Percentiles rank a stretch among this genome's conserved stretches.
Conservation (phyloP, 1,139 yeast species). For the Kluyveromyces sp. region DNA sequence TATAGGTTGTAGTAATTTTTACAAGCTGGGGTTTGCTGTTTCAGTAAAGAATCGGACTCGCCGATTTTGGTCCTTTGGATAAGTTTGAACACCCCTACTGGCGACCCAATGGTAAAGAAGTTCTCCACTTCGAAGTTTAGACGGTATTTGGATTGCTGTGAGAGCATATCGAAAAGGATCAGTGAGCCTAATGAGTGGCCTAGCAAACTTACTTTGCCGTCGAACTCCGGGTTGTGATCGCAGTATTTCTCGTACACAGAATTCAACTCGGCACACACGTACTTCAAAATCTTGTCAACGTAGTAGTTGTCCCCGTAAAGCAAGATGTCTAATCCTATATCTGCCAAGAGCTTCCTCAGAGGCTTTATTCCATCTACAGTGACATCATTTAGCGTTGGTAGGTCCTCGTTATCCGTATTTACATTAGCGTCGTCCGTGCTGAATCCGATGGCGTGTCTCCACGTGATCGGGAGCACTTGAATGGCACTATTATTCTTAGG, state of each 20-base stretch:
- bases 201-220: conserved; percentile 71
- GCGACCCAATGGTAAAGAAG: conserved; percentile 75
- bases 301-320: conserved; percentile 77
- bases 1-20: conserved; percentile 63
- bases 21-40: conserved; percentile 40
- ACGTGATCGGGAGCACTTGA: conserved; percentile 72
- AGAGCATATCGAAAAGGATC: conserved; percentile 68
- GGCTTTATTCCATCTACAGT: conserved; percentile 79
- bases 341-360: conserved; percentile 70
- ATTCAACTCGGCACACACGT: conserved; percentile 67
- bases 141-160: conserved; percentile 44
- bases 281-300: conserved; percentile 50
- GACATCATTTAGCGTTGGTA: conserved; percentile 64
- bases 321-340: conserved; percentile 77
- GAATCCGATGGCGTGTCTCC: conserved; percentile 64
- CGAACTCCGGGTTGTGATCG: conserved; percentile 62
- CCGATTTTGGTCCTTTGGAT: conserved; percentile 51
- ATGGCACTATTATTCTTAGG: conserved; percentile 45
- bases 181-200: conserved; percentile 93
- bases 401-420: conserved; percentile 21
- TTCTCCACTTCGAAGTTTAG: conserved; percentile 67
- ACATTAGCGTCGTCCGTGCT: conserved; percentile 36
- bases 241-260: conserved; percentile 52
- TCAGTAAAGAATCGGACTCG: conserved; percentile 6
- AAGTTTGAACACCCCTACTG: conserved; percentile 78